phyloP scores from a whole-genome alignment of 495 filamentous ascomycete species.

The Sporormia fimetaria region DNA sequence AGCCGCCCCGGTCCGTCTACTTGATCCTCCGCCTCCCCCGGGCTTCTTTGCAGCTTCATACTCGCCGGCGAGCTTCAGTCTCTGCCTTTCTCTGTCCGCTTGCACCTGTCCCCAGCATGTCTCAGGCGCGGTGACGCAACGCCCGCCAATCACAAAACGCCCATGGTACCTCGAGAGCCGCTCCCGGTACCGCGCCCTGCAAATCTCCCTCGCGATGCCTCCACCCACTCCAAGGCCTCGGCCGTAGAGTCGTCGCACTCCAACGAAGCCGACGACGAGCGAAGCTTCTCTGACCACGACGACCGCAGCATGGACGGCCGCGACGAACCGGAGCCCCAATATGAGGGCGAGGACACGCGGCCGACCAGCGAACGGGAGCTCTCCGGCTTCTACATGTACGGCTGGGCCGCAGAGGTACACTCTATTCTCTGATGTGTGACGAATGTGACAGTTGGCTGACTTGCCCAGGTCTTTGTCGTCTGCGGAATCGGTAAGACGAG shows the following conservation, averaged over 20 bases:
- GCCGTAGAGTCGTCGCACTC: conserved; percentile 24
- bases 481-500: conserved; percentile 64
- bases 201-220: conserved; percentile 16
- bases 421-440: background rate
- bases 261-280: conserved; percentile 35
- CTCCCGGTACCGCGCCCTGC: conserved; percentile 4
- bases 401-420: conserved; percentile 73
- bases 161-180: conserved; percentile 15
- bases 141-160: conserved; percentile 9
- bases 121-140: conserved; percentile 10
- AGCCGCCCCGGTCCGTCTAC: too few relatives aligned
- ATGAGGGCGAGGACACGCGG: conserved; percentile 76
- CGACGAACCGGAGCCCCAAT: conserved; percentile 38
- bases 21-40: background rate
- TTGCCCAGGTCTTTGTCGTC: conserved; percentile 64
- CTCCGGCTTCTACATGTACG: conserved; percentile 90
- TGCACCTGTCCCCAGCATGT: conserved; percentile 10
- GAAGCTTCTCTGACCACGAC: conserved; percentile 21
- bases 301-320: conserved; percentile 23
- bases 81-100: background rate
- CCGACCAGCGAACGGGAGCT: conserved; percentile 80
- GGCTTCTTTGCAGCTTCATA: background rate
- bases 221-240: conserved; percentile 24
- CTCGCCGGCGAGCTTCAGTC: background rate
- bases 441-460: background rate